These are phyloP conservation scores for Tuber microsphaerosporum DNA, from an alignment of 495 filamentous ascomycete genomes.

Conservation along the genomic window DNA sequence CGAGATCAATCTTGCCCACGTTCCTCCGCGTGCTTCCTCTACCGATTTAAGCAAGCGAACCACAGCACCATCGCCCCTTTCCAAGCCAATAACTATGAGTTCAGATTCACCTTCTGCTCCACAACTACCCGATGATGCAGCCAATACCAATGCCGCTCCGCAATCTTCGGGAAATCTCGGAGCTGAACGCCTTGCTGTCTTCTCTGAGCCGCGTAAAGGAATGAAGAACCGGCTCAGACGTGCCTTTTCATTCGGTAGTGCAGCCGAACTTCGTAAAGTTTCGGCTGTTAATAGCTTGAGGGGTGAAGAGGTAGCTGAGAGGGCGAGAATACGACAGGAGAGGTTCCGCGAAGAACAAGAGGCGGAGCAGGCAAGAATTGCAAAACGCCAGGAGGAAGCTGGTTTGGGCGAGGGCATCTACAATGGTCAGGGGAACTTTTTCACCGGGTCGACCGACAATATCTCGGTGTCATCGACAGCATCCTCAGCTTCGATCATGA, in stretches of 20 bases:
- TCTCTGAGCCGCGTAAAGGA: constrained; percentile 58
- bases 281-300: constrained; percentile 60
- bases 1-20: constrained; percentile 55
- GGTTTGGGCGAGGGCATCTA: constrained; percentile 94
- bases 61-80: constrained; percentile 76
- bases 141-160: constrained; percentile 14
- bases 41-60: constrained; percentile 64
- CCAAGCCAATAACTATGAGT: constrained; percentile 65
- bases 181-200: constrained; percentile 67
- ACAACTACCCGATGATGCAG: constrained; percentile 32
- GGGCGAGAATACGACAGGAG: constrained; percentile 64
- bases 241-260: constrained; percentile 95
- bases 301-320: constrained; percentile 51
- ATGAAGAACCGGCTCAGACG: constrained; percentile 86
- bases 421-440: constrained; percentile 73
- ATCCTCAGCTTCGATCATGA: constrained; percentile 97
- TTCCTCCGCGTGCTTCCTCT: constrained; percentile 63
- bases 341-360: constrained; percentile 64
- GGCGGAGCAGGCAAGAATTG: constrained; percentile 82
- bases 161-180: constrained; percentile 55
- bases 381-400: constrained; percentile 78
- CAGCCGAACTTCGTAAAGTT: constrained; percentile 76
- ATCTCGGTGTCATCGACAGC: constrained; percentile 95
- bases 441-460: constrained; percentile 90
- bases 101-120: constrained; percentile 43